Base-by-base conservation (phyloP, 2,329 filamentous ascomycete genomes). In the Nemania diffusa region DNA sequence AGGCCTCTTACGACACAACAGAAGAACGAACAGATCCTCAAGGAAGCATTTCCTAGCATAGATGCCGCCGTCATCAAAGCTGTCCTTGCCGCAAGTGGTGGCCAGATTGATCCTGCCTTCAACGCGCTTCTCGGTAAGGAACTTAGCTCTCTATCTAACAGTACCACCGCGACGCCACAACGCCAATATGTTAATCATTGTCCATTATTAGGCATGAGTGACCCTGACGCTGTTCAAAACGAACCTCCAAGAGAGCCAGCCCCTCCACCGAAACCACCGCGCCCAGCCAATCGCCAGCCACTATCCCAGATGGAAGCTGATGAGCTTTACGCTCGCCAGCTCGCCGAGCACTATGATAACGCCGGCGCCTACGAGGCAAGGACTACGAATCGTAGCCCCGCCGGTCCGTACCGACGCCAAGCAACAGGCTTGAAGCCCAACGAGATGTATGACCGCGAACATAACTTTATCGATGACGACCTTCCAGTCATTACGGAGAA, bases 391-490 rank as follows among this genome's bases (percentile, higher is more conserved):
- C 81, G 81, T 48, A 75, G 78, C 60, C 73, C 73, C 13, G 72
- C 73, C 42, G 72, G 73, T 64, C 67, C 67, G 32, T 44, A 72
- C 57, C 84, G 81, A 67, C 78, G 84, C 75, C 81, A 83, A 73
- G 80, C 83, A 65, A 84, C 84, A n/a, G 84, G 85, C 37, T 77
- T 86, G 55, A 84, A 84, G 70, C 84, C 85, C 60, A 86, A 87
- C 73, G 85, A 88, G 69, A 79, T 84, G 68, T 84, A 89, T 42
- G 89, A 93, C 57, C 88, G 87, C 55, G 93, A 97, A 74, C 91
- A 91, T 76, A 97, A 89, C 82, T 99, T 99, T 80, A 88, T 98
- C 73, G 96, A 99, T 74, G 96, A 99, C 75, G 96, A 99, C 73
- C 87, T 99, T 15, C 95, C 96, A 1, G 90, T 95, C 57, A 97